Evolutionary conservation across 371 early-diverging fungal genomes (phyloP), one percentile per base, ranked within the genome.

Genomic region (Haplosporangium sp.): DNA sequence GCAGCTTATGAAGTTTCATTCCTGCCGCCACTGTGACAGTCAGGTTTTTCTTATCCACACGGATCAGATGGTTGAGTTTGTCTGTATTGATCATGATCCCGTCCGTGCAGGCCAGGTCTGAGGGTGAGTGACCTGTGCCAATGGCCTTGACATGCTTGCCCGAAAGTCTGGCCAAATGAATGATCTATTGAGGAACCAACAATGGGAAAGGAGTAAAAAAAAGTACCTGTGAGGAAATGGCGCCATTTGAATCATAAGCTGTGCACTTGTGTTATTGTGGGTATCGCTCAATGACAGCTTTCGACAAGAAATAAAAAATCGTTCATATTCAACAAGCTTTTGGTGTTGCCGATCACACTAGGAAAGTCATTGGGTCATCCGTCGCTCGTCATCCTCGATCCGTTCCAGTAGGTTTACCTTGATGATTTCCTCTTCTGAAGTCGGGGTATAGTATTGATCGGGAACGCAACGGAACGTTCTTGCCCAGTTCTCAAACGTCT

Each of bases 81-180:
- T 92, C 90, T 79, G 92, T 86, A 62, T 87, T 89, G 67, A 94
- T 83, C 88, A 93, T 88, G 64, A 87, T 87, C 11, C 86, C 90
- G 18, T 84, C 74, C 8, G 92, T 87, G 73, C 91, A 93, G 2
- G 91, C 92, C 29, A 95, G 55, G 73, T 95, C 95, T 0, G 93
- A 94, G 7, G 95, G 95, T 18, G 94, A 94, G 73, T 94, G 93
- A 0, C 94, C 94, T 41, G 91, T 83, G 0, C 95, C 95, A 52
- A 93, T 85, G 13, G 90, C 90, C 65, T 90, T 89, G 60, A 94
- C 81, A 5, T 67, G 71, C 53, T 89, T 84, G 5, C 85, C 70
- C 20, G 84, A 63, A 5, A 67, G 65, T 14, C 74, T 71, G 6
- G 91, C 87, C 14, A 84, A 67, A 16, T 70, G 69, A 60, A 90